Evolutionary conservation across 805 yeast species (phyloP).

Genomic region (Lachancea cidri): DNA sequence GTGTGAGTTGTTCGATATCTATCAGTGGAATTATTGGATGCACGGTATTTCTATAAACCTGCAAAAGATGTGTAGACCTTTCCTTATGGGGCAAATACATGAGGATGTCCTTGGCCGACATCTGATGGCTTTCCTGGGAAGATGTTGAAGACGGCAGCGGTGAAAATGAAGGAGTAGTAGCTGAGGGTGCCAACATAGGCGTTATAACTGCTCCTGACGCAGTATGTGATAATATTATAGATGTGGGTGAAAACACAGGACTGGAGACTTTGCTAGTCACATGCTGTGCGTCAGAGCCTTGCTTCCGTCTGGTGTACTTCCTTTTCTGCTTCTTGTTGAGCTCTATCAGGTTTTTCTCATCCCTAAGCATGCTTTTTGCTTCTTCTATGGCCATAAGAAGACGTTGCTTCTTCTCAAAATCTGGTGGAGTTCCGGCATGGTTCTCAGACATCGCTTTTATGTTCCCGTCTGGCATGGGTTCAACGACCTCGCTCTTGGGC

Average conservation of each 20-base stretch:
- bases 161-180: conserved; percentile 2
- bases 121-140: conserved; percentile 2
- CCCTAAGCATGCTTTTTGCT: conserved; percentile 7
- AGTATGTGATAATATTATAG: too few relatives aligned
- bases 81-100: conserved; percentile 43
- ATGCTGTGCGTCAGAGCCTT: background rate
- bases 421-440: conserved; percentile 14
- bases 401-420: conserved; percentile 7
- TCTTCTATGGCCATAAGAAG: conserved; percentile 12
- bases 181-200: background rate
- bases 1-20: conserved; percentile 40
- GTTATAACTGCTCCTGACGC: too few relatives aligned
- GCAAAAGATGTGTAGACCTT: conserved; percentile 43
- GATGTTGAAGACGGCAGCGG: conserved; percentile 1
- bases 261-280: too few relatives aligned
- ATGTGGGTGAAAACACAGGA: too few relatives aligned
- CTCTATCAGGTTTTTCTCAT: conserved; percentile 6
- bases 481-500: conserved; percentile 17
- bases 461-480: conserved; percentile 19
- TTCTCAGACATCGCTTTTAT: conserved; percentile 9
- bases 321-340: conserved; percentile 6
- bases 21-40: conserved; percentile 53
- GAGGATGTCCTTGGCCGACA: conserved; percentile 30
- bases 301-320: conserved; percentile 4
- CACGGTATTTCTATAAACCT: conserved; percentile 46